Evolutionary conservation across 305 asterid genomes (phyloP).

Genomic region (Fraxinus dipetala): DNA sequence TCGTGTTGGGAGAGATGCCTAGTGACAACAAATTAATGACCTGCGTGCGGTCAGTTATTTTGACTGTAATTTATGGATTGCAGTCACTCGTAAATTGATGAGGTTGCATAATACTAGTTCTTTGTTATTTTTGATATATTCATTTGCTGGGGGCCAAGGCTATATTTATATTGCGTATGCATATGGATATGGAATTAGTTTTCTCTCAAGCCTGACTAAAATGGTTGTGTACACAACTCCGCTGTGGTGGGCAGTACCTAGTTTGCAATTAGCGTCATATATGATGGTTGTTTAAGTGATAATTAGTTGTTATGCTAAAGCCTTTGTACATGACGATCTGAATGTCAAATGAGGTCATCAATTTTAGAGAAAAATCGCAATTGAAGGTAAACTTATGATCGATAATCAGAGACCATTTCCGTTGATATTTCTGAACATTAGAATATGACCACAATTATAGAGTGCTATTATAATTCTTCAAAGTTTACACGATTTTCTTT

Average conservation of each 20-base stretch:
- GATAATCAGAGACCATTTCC: neutral
- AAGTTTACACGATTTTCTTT: neutral
- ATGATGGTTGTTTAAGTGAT: neutral
- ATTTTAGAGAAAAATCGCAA: neutral
- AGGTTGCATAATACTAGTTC: neutral
- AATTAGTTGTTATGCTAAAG: neutral
- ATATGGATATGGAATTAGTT: neutral
- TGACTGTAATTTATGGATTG: neutral
- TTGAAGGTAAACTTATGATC: neutral
- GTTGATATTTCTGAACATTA: neutral
- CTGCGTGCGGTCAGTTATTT: neutral
- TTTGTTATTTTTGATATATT: neutral
- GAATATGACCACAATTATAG: neutral
- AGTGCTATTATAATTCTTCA: neutral
- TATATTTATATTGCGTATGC: neutral
- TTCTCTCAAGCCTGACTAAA: neutral
- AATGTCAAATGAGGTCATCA: neutral
- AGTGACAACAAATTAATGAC: neutral
- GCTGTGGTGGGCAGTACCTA: neutral
- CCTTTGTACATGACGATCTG: neutral
- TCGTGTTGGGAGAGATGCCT: neutral
- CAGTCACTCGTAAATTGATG: neutral
- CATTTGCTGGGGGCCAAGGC: neutral
- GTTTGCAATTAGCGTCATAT: neutral
- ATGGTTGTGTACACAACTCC: neutral